Evolutionary conservation across 1,284 basidiomycete species (phyloP), one percentile per base, ranked within the genome.

Genomic region (Sanghuangporus weigelae): DNA sequence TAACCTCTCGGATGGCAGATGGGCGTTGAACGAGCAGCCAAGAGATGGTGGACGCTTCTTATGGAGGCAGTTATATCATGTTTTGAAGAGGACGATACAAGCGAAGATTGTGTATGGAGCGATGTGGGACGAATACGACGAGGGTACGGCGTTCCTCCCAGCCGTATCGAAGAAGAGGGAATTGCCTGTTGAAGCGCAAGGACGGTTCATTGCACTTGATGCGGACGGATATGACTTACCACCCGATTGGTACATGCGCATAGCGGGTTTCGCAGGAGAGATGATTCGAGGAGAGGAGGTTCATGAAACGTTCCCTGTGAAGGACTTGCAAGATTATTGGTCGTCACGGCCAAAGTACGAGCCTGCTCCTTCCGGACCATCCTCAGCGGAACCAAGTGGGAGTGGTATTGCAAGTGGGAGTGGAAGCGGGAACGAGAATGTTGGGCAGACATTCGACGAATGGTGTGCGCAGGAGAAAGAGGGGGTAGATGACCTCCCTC

Each of bases 71-170:
- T 75, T 92, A 2, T 83, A 79, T 74, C 86, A 90, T 68, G 85
- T 82, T 46, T 46, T 46, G 44, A 46, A n/a, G 10, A 80, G 80
- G 36, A 76, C 80, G 49, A 79, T 80, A 46, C 87, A 87, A 11
- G 84, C 84, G 14, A 78, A 83, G n/a, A 85, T 76, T 2, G 80
- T 91, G 59, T 91, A 91, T 67, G 87, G 86, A 23, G 89, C 89
- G 7, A 92, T 91, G 89, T 92, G 89, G 89, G 90, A 92, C 68
- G 89, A 90, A 87, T 92, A 92, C 66, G 89, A 92, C 68, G 89
- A 91, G 75, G 90, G 90, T 36, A 92, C 89, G 0, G 88, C 84
- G 2, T 83, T 88, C 67, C 79, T 92, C 76, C 90, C 90, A 4
- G 81, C 84, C 23, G 82, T 90, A 1, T 73, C 83, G 55, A 76